A percentile compares a stretch with the other conserved stretches of the same genome.
Evolutionary conservation across 768 basidiomycete genomes (phyloP).

Genomic region (Tylopilus felleus): DNA sequence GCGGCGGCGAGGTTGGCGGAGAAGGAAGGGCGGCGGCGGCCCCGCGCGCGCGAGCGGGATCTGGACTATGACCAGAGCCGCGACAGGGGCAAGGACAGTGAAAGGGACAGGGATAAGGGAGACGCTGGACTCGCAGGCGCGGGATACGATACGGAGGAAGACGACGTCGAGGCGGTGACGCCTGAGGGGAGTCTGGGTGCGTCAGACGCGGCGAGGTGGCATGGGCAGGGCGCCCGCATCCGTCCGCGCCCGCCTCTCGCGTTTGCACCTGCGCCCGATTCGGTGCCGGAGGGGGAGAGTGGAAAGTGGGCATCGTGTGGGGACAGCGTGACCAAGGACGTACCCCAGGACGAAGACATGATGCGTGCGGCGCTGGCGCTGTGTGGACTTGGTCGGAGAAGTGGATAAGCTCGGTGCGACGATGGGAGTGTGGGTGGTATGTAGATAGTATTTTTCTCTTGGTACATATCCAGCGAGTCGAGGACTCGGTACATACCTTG

Average conservation of each 20-base stretch:
- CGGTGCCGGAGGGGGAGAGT: background rate
- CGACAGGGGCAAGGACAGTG: background rate
- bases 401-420: conserved; percentile 15
- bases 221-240: conserved; percentile 11
- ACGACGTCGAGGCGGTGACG: conserved; percentile 62
- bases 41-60: conserved; percentile 2
- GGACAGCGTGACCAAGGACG: conserved; percentile 8
- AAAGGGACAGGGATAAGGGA: conserved; percentile 13
- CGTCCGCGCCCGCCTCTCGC: conserved; percentile 2
- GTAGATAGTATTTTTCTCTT: conserved; percentile 11
- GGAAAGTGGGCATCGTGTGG: background rate
- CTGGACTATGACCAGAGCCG: background rate
- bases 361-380: conserved; percentile 68
- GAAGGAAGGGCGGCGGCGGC: conserved; percentile 34
- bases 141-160: conserved; percentile 47
- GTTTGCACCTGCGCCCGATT: background rate
- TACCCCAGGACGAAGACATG: conserved; percentile 55
- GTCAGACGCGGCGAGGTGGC: conserved; percentile 41
- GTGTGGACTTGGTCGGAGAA: conserved; percentile 47
- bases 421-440: background rate
- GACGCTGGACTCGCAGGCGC: background rate
- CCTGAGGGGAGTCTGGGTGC: conserved; percentile 51
- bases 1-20: conserved; percentile 48
- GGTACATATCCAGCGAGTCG: conserved; percentile 8
- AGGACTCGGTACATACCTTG: conserved; percentile 3